phyloP scores from a whole-genome alignment of 2,329 filamentous ascomycete species.

The Aspergillus proliferans region DNA sequence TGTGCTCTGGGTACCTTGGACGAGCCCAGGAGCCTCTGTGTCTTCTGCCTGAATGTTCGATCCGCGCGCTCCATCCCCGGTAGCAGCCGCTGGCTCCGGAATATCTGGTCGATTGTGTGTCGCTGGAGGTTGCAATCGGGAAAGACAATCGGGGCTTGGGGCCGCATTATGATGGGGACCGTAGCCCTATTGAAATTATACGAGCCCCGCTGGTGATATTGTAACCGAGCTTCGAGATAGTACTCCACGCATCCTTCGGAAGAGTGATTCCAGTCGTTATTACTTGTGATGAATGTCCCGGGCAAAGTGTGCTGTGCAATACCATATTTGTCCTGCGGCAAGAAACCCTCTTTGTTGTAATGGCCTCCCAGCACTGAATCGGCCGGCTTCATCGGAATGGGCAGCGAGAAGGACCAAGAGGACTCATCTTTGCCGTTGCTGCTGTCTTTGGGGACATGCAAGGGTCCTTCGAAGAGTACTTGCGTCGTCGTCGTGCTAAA shows the following conservation, averaged over 20 bases:
- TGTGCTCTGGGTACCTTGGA: slow-evolving; percentile 28
- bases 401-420: slow-evolving; percentile 12
- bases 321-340: slow-evolving; percentile 4
- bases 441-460: slow-evolving; percentile 9
- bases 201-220: slow-evolving; percentile 1
- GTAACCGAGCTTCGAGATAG: slow-evolving; percentile 24
- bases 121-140: background rate
- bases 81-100: slow-evolving; percentile 20
- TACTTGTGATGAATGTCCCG: slow-evolving; percentile 7
- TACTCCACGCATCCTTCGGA: slow-evolving; percentile 33
- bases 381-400: slow-evolving; percentile 8
- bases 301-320: slow-evolving; percentile 6
- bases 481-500: background rate
- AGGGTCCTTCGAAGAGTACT: slow-evolving; percentile 9
- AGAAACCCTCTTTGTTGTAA: slow-evolving; percentile 6
- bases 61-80: slow-evolving; percentile 25
- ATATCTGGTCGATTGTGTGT: background rate
- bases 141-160: background rate
- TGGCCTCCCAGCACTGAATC: background rate
- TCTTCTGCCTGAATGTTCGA: slow-evolving; percentile 29
- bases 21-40: slow-evolving; percentile 25
- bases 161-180: slow-evolving; percentile 10
- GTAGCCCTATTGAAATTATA: slow-evolving; percentile 5
- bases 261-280: background rate
- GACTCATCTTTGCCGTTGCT: background rate